phyloP scores from a whole-genome alignment of 352 stramenopile genomes.

The Pythium scleroteichum region DNA sequence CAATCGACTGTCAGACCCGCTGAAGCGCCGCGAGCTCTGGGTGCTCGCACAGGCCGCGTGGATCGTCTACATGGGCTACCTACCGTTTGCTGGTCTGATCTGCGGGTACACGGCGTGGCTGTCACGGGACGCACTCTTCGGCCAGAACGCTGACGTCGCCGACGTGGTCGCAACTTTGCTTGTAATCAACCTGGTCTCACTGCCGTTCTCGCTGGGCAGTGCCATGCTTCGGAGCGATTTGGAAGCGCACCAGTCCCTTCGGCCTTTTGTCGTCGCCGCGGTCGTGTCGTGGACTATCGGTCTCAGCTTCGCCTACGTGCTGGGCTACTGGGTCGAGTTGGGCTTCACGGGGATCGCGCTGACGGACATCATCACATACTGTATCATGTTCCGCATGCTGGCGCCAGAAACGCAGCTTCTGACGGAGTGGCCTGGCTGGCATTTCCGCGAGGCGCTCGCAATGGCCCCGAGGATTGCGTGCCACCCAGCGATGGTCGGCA shows the following conservation, averaged over 20 bases:
- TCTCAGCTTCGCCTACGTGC: conserved; percentile 29
- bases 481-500: conserved; percentile 35
- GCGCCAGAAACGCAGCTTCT: conserved; percentile 28
- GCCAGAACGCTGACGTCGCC: conserved; percentile 26
- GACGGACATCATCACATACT: conserved; percentile 36
- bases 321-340: conserved; percentile 43
- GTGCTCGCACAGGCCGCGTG: conserved; percentile 21
- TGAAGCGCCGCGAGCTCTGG: conserved; percentile 22
- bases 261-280: conserved; percentile 12
- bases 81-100: conserved; percentile 13
- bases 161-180: conserved; percentile 25
- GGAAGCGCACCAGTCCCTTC: conserved; percentile 7
- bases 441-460: conserved; percentile 25
- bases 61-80: conserved; percentile 27
- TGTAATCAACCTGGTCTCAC: conserved; percentile 19
- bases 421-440: conserved; percentile 39
- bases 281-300: conserved; percentile 19
- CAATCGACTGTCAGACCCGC: conserved; percentile 14
- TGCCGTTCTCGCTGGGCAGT: conserved; percentile 23
- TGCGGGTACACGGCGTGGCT: conserved; percentile 23
- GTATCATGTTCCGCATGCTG: conserved; percentile 39
- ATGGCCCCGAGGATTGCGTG: conserved; percentile 21
- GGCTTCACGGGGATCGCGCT: conserved; percentile 42
- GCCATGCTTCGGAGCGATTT: conserved; percentile 20
- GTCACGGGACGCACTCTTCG: conserved; percentile 17